A percentile compares a stretch with the other conserved stretches of the same genome.
Conservation (phyloP, 2,329 filamentous ascomycete species). For the Nannizzia gypsea region DNA sequence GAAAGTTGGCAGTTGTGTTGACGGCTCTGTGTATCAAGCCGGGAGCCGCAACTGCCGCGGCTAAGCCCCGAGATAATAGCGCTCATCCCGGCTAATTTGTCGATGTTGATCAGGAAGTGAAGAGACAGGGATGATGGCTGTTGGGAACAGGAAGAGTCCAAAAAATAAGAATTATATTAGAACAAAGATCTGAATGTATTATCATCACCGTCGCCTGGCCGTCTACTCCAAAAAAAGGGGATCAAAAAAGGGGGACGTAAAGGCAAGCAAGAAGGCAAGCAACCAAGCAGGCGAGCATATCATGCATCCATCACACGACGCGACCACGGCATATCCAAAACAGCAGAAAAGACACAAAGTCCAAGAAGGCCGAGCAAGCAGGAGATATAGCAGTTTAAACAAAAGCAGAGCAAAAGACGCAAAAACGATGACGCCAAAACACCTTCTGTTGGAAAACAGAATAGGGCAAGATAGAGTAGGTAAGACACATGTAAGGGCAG, state of each 20-base stretch:
- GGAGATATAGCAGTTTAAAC: not conserved
- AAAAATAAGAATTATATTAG: slow-evolving; percentile 1
- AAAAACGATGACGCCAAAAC: not conserved
- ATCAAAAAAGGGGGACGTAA: not conserved
- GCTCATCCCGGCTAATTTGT: not conserved
- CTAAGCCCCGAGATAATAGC: not conserved
- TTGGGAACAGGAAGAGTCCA: not conserved
- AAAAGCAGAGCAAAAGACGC: not conserved
- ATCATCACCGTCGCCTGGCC: not conserved
- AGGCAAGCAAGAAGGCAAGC: not conserved
- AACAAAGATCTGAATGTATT: not conserved
- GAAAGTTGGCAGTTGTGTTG: not conserved
- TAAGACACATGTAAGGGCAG: not conserved
- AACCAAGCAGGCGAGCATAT: not conserved
- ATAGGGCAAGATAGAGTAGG: not conserved
- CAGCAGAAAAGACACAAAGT: not conserved
- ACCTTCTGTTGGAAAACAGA: not conserved
- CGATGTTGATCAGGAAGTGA: not conserved
- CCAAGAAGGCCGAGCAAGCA: not conserved
- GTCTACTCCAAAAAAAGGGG: not conserved
- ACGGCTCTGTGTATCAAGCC: not conserved
- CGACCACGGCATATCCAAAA: not conserved
- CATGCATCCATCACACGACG: slow-evolving; percentile 2
- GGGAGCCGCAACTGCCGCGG: not conserved
- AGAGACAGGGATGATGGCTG: not conserved